Percentiles rank a stretch among this genome's conserved stretches.
Evolutionary conservation across 306 rosid genomes (phyloP).

Genomic region (Prosopis cineraria): DNA sequence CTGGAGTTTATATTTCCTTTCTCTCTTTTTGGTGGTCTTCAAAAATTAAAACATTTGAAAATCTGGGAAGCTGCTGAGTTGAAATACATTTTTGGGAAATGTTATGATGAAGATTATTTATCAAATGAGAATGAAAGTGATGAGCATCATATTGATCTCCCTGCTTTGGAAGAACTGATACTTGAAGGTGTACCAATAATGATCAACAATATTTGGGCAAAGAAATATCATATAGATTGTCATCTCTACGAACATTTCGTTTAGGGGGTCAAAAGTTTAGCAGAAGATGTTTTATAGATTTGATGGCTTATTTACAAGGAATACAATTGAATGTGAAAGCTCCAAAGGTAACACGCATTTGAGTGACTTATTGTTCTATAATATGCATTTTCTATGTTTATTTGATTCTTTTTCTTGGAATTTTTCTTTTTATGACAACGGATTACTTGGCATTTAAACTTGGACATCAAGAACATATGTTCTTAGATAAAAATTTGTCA

Average conservation of each 20-base stretch:
- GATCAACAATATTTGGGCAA: neutral
- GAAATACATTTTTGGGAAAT: neutral
- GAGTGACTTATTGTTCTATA: neutral
- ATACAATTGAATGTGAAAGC: neutral
- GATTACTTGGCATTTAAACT: neutral
- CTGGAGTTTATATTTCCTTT: neutral
- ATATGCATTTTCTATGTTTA: neutral
- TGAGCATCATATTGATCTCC: neutral
- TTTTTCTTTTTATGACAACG: neutral
- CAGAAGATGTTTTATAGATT: neutral
- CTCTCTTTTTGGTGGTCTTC: neutral
- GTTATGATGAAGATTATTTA: neutral
- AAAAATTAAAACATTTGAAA: neutral
- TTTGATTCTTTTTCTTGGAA: neutral
- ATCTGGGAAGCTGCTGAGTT: neutral
- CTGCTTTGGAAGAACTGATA: neutral
- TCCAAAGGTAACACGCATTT: neutral
- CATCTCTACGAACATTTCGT: neutral
- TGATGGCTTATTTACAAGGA: neutral
- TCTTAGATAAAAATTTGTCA: neutral
- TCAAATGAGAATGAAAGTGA: too few species aligned
- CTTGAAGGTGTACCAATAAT: neutral
- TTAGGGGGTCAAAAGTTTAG: neutral
- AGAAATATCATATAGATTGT: neutral
- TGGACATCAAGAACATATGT: neutral